A percentile compares a stretch with the other conserved stretches of the same genome.
Conservation (phyloP, 208 protist species). For the Wallacemonas sp. region DNA sequence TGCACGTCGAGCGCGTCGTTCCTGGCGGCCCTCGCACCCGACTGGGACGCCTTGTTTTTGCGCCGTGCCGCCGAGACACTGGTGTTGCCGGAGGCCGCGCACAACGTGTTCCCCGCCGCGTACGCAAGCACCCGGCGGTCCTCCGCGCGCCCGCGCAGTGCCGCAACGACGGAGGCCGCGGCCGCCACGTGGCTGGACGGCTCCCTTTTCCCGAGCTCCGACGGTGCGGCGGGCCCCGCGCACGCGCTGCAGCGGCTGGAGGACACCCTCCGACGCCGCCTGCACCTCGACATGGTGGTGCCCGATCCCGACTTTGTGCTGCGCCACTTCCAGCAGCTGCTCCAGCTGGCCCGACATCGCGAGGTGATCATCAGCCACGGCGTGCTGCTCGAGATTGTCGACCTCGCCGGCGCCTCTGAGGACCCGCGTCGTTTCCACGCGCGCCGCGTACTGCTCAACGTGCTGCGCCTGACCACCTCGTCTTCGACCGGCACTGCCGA, state of each 20-base stretch:
- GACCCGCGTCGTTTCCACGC: conserved; percentile 64
- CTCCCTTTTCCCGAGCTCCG: not conserved
- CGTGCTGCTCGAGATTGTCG: conserved; percentile 65
- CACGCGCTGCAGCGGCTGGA: conserved; percentile 36
- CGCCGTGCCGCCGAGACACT: conserved; percentile 54
- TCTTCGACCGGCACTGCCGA: conserved; percentile 19
- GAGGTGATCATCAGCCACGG: conserved; percentile 78
- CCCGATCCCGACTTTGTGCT: conserved; percentile 67
- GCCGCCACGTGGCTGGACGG: conserved; percentile 6
- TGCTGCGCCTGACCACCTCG: conserved; percentile 56
- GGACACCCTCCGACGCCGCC: conserved; percentile 45
- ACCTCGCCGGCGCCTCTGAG: conserved; percentile 31
- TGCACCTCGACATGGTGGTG: conserved; percentile 66
- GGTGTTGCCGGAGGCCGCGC: conserved; percentile 57
- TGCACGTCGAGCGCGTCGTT: conserved; percentile 54
- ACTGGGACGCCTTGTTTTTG: conserved; percentile 69
- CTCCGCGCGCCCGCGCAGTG: no score
- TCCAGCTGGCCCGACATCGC: conserved; percentile 63
- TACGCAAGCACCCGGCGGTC: conserved; percentile 5
- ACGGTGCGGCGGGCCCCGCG: not conserved
- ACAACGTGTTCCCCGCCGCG: conserved; percentile 55
- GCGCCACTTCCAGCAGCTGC: conserved; percentile 55
- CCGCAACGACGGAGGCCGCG: not conserved
- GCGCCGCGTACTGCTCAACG: conserved; percentile 50
- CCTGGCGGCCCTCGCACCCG: conserved; percentile 37